These are phyloP conservation scores for Vanderwaltozyma tropicalis DNA, from an alignment of 805 yeast genomes.

Conservation along the genomic window DNA sequence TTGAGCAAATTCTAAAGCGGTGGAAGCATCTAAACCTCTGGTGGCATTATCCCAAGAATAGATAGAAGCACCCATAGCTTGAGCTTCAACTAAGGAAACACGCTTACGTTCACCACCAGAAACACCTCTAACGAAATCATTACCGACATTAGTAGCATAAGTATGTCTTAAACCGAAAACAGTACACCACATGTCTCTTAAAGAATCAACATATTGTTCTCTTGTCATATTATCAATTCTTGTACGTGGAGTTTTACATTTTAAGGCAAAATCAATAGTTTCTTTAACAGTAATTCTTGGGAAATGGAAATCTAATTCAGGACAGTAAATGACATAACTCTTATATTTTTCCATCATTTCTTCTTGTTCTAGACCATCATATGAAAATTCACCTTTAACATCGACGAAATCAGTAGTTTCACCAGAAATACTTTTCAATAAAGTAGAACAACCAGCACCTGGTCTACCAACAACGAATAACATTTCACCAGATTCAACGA, in stretches of 20 bases:
- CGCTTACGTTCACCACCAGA: constrained; percentile 72
- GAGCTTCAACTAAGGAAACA: constrained; percentile 59
- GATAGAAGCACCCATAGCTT: constrained; percentile 41
- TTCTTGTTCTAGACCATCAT: constrained; percentile 39
- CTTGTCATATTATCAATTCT: constrained; percentile 39
- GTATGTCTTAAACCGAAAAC: constrained; percentile 46
- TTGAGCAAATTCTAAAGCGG: constrained; percentile 55
- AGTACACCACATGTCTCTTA: constrained; percentile 45
- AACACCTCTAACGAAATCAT: constrained; percentile 58
- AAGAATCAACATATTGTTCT: constrained; percentile 36
- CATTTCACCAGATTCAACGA: constrained; percentile 42
- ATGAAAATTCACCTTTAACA: constrained; percentile 33
- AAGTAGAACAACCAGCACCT: constrained; percentile 56
- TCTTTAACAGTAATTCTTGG: constrained; percentile 43
- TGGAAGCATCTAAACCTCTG: constrained; percentile 60
- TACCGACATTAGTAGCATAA: constrained; percentile 54
- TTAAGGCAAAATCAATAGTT: constrained; percentile 41
- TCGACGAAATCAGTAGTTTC: constrained; percentile 32
- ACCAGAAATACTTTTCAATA: constrained; percentile 39
- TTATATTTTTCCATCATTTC: constrained; percentile 40
- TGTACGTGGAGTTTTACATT: constrained; percentile 37
- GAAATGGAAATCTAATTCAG: constrained; percentile 42
- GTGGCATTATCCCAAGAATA: constrained; percentile 64
- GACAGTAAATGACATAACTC: constrained; percentile 42
- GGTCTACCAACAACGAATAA: constrained; percentile 46